Conservation (phyloP, 179 eudicot species). For the Beta corolliflora region DNA sequence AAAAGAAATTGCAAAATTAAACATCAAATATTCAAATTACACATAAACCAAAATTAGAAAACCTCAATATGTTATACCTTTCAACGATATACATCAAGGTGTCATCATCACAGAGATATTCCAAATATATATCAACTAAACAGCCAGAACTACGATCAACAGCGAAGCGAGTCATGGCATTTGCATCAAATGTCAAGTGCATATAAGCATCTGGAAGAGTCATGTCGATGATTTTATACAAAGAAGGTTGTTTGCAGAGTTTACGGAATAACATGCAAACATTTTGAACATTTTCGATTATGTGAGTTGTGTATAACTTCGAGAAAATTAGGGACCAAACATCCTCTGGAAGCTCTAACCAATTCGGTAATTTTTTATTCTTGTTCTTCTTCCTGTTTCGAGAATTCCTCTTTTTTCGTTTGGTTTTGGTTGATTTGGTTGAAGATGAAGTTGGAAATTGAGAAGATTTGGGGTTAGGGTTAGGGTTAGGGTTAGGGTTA, state of each 20-base stretch:
- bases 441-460: neutral
- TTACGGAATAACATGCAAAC: slow-evolving; percentile 33
- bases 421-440: slow-evolving; percentile 5
- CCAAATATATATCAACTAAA: slow-evolving; percentile 31
- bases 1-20: neutral
- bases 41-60: neutral
- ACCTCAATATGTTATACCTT: slow-evolving; percentile 20
- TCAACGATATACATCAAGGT: slow-evolving; percentile 25
- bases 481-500: slow-evolving; percentile 16
- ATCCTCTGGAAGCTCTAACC: slow-evolving; percentile 26
- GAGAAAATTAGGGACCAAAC: slow-evolving; percentile 24
- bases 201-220: neutral
- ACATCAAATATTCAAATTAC: too few relatives aligned
- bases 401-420: neutral
- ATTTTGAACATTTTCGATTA: slow-evolving; percentile 29
- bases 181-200: slow-evolving; percentile 13
- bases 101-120: slow-evolving; percentile 20
- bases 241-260: slow-evolving; percentile 24
- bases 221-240: slow-evolving; percentile 29
- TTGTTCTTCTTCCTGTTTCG: neutral
- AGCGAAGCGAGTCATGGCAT: slow-evolving; percentile 21
- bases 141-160: slow-evolving; percentile 30
- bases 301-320: slow-evolving; percentile 19
- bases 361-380: slow-evolving; percentile 5
- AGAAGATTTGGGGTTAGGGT: slow-evolving; percentile 16